phyloP scores from a whole-genome alignment of 2,329 filamentous ascomycete genomes.

The Pseudogymnoascus sp. region DNA sequence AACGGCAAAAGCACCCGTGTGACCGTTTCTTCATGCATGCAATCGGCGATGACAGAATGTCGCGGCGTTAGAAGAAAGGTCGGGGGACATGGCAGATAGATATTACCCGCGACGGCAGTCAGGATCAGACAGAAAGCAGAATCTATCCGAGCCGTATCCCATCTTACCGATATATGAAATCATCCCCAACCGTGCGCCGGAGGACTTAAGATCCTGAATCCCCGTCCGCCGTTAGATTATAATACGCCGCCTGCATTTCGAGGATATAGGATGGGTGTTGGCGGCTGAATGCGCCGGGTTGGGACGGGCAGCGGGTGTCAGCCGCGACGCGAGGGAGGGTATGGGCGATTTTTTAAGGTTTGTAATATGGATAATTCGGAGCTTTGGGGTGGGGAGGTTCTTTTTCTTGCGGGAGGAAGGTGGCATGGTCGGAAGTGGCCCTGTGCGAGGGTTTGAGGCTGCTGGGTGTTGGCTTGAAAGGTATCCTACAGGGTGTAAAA shows the following conservation, averaged over 20 bases:
- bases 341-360: background rate
- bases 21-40: background rate
- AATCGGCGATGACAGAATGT: background rate
- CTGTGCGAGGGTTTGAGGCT: background rate
- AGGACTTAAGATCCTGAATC: background rate
- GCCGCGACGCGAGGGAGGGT: background rate
- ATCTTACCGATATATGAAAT: background rate
- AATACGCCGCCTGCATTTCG: background rate
- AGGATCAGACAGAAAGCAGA: background rate
- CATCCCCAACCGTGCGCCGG: background rate
- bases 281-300: background rate
- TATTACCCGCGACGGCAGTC: conserved; percentile 3
- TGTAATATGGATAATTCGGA: background rate
- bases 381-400: background rate
- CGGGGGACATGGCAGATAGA: background rate
- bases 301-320: background rate
- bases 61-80: background rate
- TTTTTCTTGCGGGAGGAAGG: background rate
- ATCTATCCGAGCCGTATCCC: background rate
- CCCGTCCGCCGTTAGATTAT: background rate
- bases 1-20: background rate
- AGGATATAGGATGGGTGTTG: background rate
- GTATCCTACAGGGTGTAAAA: background rate
- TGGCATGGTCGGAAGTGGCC: background rate
- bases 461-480: background rate